Evolutionary conservation across 306 rosid species (phyloP).

Genomic region (Luffa aegyptiaca): DNA sequence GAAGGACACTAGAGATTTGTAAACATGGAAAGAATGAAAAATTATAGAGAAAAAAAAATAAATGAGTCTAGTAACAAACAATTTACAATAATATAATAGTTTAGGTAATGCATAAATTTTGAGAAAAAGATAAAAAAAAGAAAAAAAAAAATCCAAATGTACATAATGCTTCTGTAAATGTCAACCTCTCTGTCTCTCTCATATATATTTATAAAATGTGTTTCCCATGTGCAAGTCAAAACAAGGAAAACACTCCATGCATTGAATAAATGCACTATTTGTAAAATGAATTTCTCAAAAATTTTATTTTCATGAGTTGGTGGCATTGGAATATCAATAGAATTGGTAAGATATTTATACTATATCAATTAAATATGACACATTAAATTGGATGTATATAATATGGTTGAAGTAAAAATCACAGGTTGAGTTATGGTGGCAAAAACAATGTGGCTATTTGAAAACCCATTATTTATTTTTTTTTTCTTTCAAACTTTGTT

Average conservation of each 20-base stretch:
- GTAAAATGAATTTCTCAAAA: background rate
- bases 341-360: background rate
- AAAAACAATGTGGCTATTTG: too few relatives aligned
- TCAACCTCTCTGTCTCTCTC: background rate
- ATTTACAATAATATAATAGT: background rate
- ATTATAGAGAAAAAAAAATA: background rate
- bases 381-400: background rate
- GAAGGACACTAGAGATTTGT: background rate
- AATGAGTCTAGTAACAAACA: background rate
- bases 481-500: too few relatives aligned
- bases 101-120: background rate
- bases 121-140: background rate
- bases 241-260: background rate
- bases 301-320: background rate
- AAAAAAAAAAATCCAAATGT: background rate
- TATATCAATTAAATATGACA: background rate
- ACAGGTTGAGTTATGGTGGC: background rate
- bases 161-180: background rate
- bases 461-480: background rate
- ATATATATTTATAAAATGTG: background rate
- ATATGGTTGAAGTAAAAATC: background rate
- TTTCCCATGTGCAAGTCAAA: background rate
- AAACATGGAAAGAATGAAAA: background rate
- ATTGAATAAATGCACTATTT: background rate
- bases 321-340: background rate